Percentiles rank a stretch among this genome's conserved stretches.
Evolutionary conservation across 2,329 filamentous ascomycete genomes (phyloP).

Genomic region (Coccinonectria pachysandricola): DNA sequence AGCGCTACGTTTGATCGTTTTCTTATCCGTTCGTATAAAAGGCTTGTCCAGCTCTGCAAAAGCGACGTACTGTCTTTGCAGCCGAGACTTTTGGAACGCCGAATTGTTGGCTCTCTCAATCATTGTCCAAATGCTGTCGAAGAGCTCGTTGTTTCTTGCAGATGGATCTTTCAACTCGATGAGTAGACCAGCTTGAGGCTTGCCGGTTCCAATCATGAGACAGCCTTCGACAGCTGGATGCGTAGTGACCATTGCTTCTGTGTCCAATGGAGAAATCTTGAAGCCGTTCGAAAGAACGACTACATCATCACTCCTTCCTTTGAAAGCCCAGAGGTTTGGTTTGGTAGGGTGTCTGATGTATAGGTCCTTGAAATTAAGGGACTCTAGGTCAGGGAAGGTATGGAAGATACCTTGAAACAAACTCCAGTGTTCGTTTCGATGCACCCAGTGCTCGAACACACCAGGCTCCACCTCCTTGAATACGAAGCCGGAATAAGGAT

Average conservation of each 20-base stretch:
- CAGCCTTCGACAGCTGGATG: slow-evolving; percentile 19
- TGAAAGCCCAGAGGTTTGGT: slow-evolving; percentile 19
- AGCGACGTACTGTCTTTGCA: slow-evolving; percentile 31
- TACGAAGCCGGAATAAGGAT: slow-evolving; percentile 25
- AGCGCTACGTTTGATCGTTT: slow-evolving; percentile 30
- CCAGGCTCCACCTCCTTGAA: slow-evolving; percentile 22
- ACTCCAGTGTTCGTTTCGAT: slow-evolving; percentile 19
- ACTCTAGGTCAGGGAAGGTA: slow-evolving; percentile 19
- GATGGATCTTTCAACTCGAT: slow-evolving; percentile 17
- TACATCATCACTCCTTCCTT: slow-evolving; percentile 21
- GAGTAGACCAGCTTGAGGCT: slow-evolving; percentile 17
- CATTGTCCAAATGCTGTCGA: slow-evolving; percentile 34
- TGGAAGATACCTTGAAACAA: slow-evolving; percentile 25
- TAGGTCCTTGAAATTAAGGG: slow-evolving; percentile 21
- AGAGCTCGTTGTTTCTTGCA: slow-evolving; percentile 13
- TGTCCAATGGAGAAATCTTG: slow-evolving; percentile 22
- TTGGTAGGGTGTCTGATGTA: slow-evolving; percentile 19
- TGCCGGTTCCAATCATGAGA: slow-evolving; percentile 17
- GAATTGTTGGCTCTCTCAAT: slow-evolving; percentile 33
- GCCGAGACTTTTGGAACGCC: slow-evolving; percentile 29
- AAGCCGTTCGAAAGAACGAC: slow-evolving; percentile 22
- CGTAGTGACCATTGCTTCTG: slow-evolving; percentile 16
- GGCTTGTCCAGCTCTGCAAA: slow-evolving; percentile 31
- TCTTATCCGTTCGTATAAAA: slow-evolving; percentile 35
- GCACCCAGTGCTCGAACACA: slow-evolving; percentile 23